phyloP scores from a whole-genome alignment of 2,329 filamentous ascomycete species.

The Plectosphaerella sp. region DNA sequence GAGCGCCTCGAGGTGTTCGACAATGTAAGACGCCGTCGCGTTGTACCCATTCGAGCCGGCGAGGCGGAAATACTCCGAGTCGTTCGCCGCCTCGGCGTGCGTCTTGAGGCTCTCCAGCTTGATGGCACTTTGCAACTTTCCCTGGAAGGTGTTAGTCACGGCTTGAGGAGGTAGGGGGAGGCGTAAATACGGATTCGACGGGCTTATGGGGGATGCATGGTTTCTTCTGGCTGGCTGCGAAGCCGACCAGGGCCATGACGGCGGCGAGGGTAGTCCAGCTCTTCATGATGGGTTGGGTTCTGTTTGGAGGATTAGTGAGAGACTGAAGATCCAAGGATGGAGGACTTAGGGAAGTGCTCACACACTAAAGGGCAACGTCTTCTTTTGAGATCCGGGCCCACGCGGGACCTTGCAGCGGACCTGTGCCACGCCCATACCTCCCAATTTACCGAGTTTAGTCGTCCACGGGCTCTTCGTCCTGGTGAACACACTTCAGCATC shows the following conservation, averaged over 20 bases:
- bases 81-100: constrained; percentile 24
- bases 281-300: neutral
- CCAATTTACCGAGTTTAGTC: too few species aligned
- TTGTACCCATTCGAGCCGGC: constrained; percentile 28
- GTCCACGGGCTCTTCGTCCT: too few species aligned
- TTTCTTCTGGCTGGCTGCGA: neutral
- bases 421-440: too few species aligned
- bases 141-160: constrained; percentile 6
- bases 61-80: constrained; percentile 21
- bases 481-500: too few species aligned
- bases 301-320: too few species aligned
- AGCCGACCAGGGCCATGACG: neutral
- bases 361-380: too few species aligned
- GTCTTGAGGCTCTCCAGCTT: constrained; percentile 18
- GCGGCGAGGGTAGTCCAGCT: neutral
- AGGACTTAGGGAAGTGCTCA: too few species aligned
- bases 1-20: constrained; percentile 25
- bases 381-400: too few species aligned
- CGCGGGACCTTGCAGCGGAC: too few species aligned
- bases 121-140: constrained; percentile 18
- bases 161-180: neutral
- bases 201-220: constrained; percentile 1
- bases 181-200: neutral
- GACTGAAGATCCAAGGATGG: too few species aligned
- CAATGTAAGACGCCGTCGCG: constrained; percentile 25